Percentiles rank a stretch among this genome's conserved stretches.
Conservation (phyloP, 352 stramenopile species). For the Globisporangium megalacanthum region DNA sequence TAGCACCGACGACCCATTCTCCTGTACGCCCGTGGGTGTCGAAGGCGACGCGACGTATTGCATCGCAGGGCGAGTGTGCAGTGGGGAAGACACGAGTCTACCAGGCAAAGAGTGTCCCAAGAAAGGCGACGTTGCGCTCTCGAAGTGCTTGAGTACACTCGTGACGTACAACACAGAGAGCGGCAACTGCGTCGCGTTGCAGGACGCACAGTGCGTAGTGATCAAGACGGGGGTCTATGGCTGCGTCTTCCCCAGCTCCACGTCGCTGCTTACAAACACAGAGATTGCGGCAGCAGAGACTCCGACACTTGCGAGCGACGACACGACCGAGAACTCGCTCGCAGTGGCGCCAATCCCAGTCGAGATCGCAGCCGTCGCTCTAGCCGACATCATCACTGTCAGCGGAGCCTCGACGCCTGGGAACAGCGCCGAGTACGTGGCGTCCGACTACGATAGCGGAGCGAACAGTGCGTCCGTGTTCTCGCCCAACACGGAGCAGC, state of each 20-base stretch:
- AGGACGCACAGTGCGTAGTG: slow-evolving; percentile 38
- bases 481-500: not conserved
- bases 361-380: not conserved
- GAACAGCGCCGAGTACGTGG: not conserved
- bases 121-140: slow-evolving; percentile 27
- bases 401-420: not conserved
- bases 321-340: not conserved
- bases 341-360: not conserved
- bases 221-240: slow-evolving; percentile 18
- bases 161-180: slow-evolving; percentile 16
- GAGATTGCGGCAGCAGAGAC: too few relatives aligned
- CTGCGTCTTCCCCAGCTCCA: slow-evolving; percentile 25
- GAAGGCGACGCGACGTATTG: slow-evolving; percentile 42
- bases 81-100: slow-evolving; percentile 6
- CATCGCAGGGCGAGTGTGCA: slow-evolving; percentile 34
- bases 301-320: too few relatives aligned
- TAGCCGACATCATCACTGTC: not conserved
- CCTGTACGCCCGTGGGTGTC: slow-evolving; percentile 31
- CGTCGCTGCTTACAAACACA: not conserved
- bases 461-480: not conserved
- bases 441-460: not conserved
- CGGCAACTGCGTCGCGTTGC: slow-evolving; percentile 25
- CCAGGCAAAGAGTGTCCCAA: slow-evolving; percentile 25
- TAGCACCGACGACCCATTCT: not conserved
- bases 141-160: slow-evolving; percentile 19